Evolutionary conservation across 2,329 filamentous ascomycete species (phyloP).

Genomic region (Clonostachys sp.): DNA sequence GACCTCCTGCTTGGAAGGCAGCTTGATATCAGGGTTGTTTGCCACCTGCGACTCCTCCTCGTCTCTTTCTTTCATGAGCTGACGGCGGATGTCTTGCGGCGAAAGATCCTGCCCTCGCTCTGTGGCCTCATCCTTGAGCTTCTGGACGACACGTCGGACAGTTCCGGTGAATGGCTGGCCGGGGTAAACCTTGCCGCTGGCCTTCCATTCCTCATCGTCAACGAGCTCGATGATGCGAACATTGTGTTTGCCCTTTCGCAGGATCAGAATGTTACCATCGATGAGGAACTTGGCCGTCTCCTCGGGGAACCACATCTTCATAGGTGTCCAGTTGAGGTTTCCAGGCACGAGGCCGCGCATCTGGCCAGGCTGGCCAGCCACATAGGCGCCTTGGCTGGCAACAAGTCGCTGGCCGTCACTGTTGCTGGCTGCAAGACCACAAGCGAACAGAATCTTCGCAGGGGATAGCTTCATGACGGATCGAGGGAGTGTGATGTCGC

Average conservation of each 20-base stretch:
- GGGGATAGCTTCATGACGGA: slow-evolving; percentile 54
- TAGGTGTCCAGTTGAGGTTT: slow-evolving; percentile 55
- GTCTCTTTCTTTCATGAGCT: slow-evolving; percentile 15
- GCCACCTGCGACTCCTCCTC: slow-evolving; percentile 14
- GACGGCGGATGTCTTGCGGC: slow-evolving; percentile 15
- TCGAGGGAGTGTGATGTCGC: slow-evolving; percentile 54
- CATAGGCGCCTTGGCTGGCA: slow-evolving; percentile 50
- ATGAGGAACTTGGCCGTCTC: slow-evolving; percentile 59
- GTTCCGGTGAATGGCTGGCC: slow-evolving; percentile 46
- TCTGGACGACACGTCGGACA: slow-evolving; percentile 35
- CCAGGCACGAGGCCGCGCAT: slow-evolving; percentile 37
- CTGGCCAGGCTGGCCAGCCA: slow-evolving; percentile 47
- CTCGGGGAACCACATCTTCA: slow-evolving; percentile 52
- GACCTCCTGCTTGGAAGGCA: slow-evolving; percentile 27
- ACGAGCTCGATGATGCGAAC: slow-evolving; percentile 57
- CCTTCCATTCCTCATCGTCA: slow-evolving; percentile 46
- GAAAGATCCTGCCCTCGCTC: slow-evolving; percentile 17
- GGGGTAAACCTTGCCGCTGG: slow-evolving; percentile 43
- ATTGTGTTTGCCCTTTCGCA: slow-evolving; percentile 61
- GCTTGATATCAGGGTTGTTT: slow-evolving; percentile 34
- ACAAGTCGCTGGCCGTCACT: slow-evolving; percentile 57
- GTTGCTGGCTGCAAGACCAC: slow-evolving; percentile 51
- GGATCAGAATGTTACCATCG: slow-evolving; percentile 51
- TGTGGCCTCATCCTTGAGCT: slow-evolving; percentile 27
- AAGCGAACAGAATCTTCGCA: slow-evolving; percentile 53